Base-by-base conservation (phyloP, 2,329 filamentous ascomycete species). In the Microcera coccophila region DNA sequence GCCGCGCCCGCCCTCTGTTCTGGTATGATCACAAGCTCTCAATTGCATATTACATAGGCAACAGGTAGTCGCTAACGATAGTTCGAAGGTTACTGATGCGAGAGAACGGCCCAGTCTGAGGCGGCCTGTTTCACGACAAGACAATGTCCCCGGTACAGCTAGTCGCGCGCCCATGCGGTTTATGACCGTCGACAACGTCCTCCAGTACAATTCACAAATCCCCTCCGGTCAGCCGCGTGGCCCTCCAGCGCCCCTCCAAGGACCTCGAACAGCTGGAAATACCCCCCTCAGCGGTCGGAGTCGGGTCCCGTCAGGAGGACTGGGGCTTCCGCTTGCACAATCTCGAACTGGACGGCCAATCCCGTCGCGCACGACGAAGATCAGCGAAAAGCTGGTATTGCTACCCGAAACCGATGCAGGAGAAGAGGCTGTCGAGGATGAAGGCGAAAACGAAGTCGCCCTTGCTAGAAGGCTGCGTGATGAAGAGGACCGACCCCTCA, bases 311-410 rank as follows among this genome's bases (percentile, higher is more conserved):
- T 57, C 63, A 5, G 66, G 69, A 10, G 68, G 68, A 10, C 62
- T 73, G 9, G 68, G 68, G 10, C 62, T 73, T 28, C 69, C 72
- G 20, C 64, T 63, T 50, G 44, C 60, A 4, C 64, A 63, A 18
- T 67, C 66, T 19, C 68, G 74, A 4, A 70, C 71, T 39, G 76
- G 75, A 48, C 75, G 80, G 42, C 76, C 73, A 34, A 69, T 96
- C 53, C 93, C 91, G 1, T 85, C 88, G 5, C 80, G 93, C 40
- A 94, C 90, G 28, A 94, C 89, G 20, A 96, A 97, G 66, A 85
- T 95, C 51, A 95, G 88, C 64, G 89, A 97, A 71, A 97, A 97
- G 68, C 75, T 98, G n/a, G 93, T 98, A 0, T 73, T 97, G 26
- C 76, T 98, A 12, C 93, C 93, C 1, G 91, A 96, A 61, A 85